Evolutionary conservation across 2,329 filamentous ascomycete genomes (phyloP), one percentile per base, ranked within the genome.

Genomic region (Colletotrichum euphorbiae): DNA sequence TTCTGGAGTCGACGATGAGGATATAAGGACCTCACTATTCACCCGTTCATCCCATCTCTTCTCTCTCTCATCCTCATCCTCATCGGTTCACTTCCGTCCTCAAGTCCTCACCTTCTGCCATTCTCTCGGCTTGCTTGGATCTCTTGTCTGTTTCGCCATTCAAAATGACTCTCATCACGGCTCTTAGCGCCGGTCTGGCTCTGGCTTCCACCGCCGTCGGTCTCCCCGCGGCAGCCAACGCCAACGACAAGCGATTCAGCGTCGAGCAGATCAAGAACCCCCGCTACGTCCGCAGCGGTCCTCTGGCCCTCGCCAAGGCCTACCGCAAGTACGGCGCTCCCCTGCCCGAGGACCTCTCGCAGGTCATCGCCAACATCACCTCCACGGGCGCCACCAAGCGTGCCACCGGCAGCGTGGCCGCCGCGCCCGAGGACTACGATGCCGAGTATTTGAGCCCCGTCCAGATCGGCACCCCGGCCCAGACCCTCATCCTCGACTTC

Each of bases 401-500:
- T 45, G 70, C 70, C 54, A 77, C 62, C 3, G 79, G 78, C 57
- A 78, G 73, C 19, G 77, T 70, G 3, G 56, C 60, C 3, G 74
- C 74, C 43, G 73, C 63, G 0, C 78, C 79, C 1, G 59, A 73
- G 28, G 52, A 73, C 3, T 70, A 73, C 58, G 80, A 81, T n/a
- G 38, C 70, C 19, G 79, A 81, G 72, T 83, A 79, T 70, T 65
- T 82, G 57, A 76, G 77, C 3, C 78, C 79, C 5, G 78, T 83
- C 12, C 73, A 78, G 43, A 79, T 83, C n/a, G 81, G 81, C 13
- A 80, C 80, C 6, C 81, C 81, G 8, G 75, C 79, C 4, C 79
- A 83, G 71, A 80, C 77, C 1, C 73, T 84, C 54, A 77, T 80
- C 40, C 72, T 84, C 55, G 78, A 82, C 71, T 81, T 84, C 52